These are phyloP conservation scores for Funneliformis geosporum DNA, from an alignment of 192 early-diverging fungal species.

Conservation along the genomic window DNA sequence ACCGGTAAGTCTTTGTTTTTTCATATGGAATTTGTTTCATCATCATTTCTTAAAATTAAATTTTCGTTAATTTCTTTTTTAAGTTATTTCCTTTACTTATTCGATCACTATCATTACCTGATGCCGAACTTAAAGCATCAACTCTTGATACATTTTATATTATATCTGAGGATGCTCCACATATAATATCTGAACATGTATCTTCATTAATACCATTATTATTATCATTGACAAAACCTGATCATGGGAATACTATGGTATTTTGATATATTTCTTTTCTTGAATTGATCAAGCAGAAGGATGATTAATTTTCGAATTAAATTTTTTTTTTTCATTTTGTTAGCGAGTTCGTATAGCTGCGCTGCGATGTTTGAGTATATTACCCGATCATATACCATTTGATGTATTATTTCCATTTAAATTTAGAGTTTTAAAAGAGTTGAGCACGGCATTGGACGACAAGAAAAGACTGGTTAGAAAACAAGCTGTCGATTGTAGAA, in stretches of 20 bases:
- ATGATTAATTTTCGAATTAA: neutral
- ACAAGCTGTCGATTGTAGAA: conserved; percentile 84
- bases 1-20: conserved; percentile 48
- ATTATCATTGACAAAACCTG: conserved; percentile 39
- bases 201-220: conserved; percentile 47
- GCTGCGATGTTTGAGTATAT: conserved; percentile 64
- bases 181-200: conserved; percentile 60
- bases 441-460: conserved; percentile 78
- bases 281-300: neutral
- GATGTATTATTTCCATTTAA: conserved; percentile 64
- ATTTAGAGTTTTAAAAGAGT: conserved; percentile 59
- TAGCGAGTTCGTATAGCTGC: conserved; percentile 71
- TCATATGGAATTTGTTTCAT: neutral
- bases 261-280: neutral
- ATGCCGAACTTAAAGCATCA: conserved; percentile 67
- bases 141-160: conserved; percentile 78
- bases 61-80: conserved; percentile 2
- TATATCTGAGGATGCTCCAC: conserved; percentile 69
- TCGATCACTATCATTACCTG: conserved; percentile 65
- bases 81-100: conserved; percentile 81
- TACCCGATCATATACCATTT: conserved; percentile 65
- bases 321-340: neutral
- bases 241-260: conserved; percentile 45
- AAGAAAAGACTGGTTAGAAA: conserved; percentile 82
- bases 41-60: neutral